Base-by-base conservation (phyloP, 2,329 filamentous ascomycete genomes). In the Fusarium xylarioides region DNA sequence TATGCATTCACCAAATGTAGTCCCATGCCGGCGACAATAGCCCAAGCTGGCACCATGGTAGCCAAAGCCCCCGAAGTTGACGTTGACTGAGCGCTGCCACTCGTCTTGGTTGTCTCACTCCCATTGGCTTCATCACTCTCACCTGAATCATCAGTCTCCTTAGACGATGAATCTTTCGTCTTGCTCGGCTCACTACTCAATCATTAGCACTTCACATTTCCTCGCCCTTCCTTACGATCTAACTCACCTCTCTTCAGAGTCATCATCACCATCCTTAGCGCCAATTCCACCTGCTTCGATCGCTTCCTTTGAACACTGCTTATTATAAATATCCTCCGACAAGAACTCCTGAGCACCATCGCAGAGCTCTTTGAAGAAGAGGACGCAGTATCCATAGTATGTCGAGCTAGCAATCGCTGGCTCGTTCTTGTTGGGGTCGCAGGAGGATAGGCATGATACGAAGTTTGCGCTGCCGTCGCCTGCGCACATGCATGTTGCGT, bases 401-500 rank as follows among this genome's bases (percentile, higher is more conserved):
- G 59, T 38, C 3, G 50, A 35, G 14, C 23, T 37, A 18, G 40
- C 59, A 14, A 44, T 62, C 7, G 59, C 26, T 11, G 50, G 50
- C 15, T 62, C 59, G 5, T 62, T 57, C 37, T 32, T 30, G 4
- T 23, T 30, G 4, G 34, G 11, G 8, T 46, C 50, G 16, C 59
- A 62, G 2, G n/a, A 38, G 5, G 50, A 26, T 0, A 62, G 15
- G 6, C 59, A 62, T 2, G 37, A 37, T 0, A 62, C 32, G 0
- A 62, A 56, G 5, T 37, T 56, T 10, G 50, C 32, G 7, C 59
- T 46, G 7, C 59, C 59, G 3, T 62, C 40, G 14, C 50, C 59
- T 11, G 50, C 59, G 21, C 50, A 57, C 40, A 62, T 62, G 11
- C 59, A 62, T 26, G 59, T 62, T 15, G 59, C 59, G 42, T 62